Percentiles rank a stretch among this genome's conserved stretches.
phyloP scores from a whole-genome alignment of 495 filamentous ascomycete species.

The Delitschia confertaspora region DNA sequence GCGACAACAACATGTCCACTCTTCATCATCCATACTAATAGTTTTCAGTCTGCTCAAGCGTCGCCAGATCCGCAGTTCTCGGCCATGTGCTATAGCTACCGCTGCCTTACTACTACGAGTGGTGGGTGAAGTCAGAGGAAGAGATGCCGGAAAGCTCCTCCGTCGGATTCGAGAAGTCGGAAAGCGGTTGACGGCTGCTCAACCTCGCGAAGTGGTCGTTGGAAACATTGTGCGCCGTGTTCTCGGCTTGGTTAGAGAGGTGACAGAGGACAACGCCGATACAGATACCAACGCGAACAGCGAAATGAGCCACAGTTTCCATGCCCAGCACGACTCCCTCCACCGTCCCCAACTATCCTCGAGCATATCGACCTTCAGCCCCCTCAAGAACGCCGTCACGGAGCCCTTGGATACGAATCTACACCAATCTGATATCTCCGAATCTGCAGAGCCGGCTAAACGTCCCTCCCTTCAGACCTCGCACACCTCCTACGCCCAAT shows the following conservation, averaged over 20 bases:
- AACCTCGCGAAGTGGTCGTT: conserved; percentile 80
- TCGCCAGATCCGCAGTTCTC: conserved; percentile 76
- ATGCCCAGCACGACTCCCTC: conserved; percentile 18
- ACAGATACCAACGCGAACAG: conserved; percentile 49
- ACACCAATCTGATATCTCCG: conserved; percentile 16
- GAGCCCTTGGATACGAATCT: conserved; percentile 29
- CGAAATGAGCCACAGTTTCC: conserved; percentile 34
- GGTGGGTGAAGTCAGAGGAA: conserved; percentile 61
- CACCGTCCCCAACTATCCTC: conserved; percentile 37
- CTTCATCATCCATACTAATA: conserved; percentile 17
- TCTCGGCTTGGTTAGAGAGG: conserved; percentile 82
- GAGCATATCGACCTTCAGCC: conserved; percentile 38
- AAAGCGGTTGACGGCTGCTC: conserved; percentile 62
- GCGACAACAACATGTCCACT: conserved; percentile 26
- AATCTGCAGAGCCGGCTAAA: conserved; percentile 24
- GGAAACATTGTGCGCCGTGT: conserved; percentile 90
- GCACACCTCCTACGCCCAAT: conserved; percentile 45
- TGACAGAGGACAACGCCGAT: conserved; percentile 71
- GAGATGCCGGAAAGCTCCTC: conserved; percentile 67
- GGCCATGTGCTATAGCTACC: conserved; percentile 83
- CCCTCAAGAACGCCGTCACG: conserved; percentile 32
- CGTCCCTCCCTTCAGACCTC: conserved; percentile 48
- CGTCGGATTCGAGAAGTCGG: conserved; percentile 68
- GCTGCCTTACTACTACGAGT: conserved; percentile 77
- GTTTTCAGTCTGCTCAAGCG: conserved; percentile 68